Evolutionary conservation across 202 grass and related monocot species (phyloP), one percentile per base, ranked within the genome.

Genomic region (Cymbopogon flexuosus): DNA sequence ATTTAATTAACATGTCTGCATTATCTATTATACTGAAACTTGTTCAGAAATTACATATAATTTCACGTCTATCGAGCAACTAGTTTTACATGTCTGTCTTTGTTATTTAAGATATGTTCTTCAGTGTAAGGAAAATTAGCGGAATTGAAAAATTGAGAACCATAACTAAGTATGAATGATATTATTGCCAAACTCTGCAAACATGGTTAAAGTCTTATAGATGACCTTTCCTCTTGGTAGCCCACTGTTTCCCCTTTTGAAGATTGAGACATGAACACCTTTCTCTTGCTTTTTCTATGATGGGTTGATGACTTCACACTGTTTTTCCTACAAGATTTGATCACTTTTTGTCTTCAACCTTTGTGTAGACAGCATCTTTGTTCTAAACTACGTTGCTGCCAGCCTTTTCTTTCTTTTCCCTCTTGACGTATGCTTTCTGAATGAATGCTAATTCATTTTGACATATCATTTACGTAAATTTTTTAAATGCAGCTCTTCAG

Each of bases 401-500:
- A 51, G 21, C 24, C 80, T 77, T 56, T 22, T 76, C 58, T 52
- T 64, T n/a, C 42, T 76, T 73, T 82, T 41, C 36, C 33, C 23
- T 83, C 47, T 61, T 61, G 27, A 47, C 36, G 11, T 21, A 22
- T 76, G 11, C 13, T 34, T 69, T 82, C 41, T 10, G 16, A 46
- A 60, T 70, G 68, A 35, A 63, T 74, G 61, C 72, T 72, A 74
- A 76, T 54, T 76, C 27, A 27, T 83, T 83, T 47, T 47, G 3
- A 68, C 83, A 62, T 77, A 62, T 59, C 34, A 74, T 72, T 88
- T 66, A 22, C 59, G 58, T 68, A 77, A 9, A 62, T 31, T 86
- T 84, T 79, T 31, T 68, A 18, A 81, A 86, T 89, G 88, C 89
- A 96, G 96, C 88, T 85, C 66, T 84, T 66, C 75, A 77, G 76